Conservation (phyloP, 805 yeast species). For the Sugiyamaella boreocaroliniensis region DNA sequence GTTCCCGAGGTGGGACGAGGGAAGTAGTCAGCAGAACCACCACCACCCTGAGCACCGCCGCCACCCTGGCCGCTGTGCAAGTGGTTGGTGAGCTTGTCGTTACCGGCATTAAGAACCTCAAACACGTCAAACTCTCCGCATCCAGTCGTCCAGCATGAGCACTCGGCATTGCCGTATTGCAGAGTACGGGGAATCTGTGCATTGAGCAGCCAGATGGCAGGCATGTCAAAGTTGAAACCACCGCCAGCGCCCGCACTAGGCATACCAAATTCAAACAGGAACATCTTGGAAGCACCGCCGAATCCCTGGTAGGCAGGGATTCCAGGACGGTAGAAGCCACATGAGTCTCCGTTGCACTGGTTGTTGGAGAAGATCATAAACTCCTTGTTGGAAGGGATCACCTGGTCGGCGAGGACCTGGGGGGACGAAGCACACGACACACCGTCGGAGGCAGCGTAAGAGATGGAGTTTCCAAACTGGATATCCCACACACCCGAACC, state of each 20-base stretch:
- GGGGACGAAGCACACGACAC: constrained; percentile 63
- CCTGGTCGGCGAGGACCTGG: constrained; percentile 59
- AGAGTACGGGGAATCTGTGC: constrained; percentile 94
- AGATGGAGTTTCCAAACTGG: constrained; percentile 86
- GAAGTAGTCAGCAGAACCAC: constrained; percentile 84
- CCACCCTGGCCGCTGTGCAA: constrained; percentile 82
- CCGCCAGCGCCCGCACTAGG: constrained; percentile 48
- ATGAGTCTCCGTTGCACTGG: constrained; percentile 39
- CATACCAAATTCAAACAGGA: constrained; percentile 91
- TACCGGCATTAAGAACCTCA: constrained; percentile 76
- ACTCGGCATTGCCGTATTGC: constrained; percentile 77
- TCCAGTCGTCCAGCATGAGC: constrained; percentile 96
- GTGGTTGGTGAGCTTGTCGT: constrained; percentile 56
- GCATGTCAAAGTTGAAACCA: constrained; percentile 77
- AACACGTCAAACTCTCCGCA: constrained; percentile 97
- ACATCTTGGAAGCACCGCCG: constrained; percentile 75
- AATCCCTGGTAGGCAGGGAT: constrained; percentile 95
- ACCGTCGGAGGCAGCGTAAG: constrained; percentile 77
- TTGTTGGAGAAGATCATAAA: constrained; percentile 66
- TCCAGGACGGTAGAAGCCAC: constrained; percentile 82
- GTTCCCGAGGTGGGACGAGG: constrained; percentile 71
- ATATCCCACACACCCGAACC: constrained; percentile 87
- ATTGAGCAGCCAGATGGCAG: constrained; percentile 93
- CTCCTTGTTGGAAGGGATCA: constrained; percentile 69
- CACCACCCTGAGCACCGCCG: constrained; percentile 44